Base-by-base conservation (phyloP, 495 filamentous ascomycete genomes). In the Tuber microsphaerosporum region DNA sequence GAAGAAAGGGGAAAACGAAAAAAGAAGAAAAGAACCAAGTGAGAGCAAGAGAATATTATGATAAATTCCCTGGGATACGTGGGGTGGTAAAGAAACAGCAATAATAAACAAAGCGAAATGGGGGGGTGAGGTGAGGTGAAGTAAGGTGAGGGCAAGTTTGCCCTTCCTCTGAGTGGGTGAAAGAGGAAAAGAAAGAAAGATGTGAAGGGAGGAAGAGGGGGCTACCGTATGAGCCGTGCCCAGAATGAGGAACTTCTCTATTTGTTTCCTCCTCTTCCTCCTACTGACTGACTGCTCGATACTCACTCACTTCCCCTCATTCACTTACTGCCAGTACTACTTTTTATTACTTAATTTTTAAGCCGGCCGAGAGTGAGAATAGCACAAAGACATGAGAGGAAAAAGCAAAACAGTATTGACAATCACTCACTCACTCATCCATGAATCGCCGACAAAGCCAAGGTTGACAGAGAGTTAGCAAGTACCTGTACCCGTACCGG, bases 21-120 rank as follows among this genome's bases (percentile, higher is more conserved):
- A 43, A 51, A 71, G 43, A 48, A 12, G 22, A 42, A 44, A 41
- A 48, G n/a, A 48, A 31, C n/a, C n/a, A 34, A 20, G 37, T 26
- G 6, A 76, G 65, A 51, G 73, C 17, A 44, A 26, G 71, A 45
- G 68, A 43, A 70, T n/a, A n/a, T n/a, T 39, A 44, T 34, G 69
- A 71, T 39, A 20, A 44, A 71, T 71, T 20, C 39, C 39, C 39
- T 39, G 20, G 0, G 69, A 17, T 22, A 12, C 20, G 69, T 39
- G 69, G 69, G 69, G 69, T 39, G 31, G 69, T 61, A 61, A 31
- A 61, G 51, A 61, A 61, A 61, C 51, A 12, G n/a, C 2, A 61
- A 31, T 31, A 61, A 31, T 61, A 14, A 61, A 61, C 26, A 42
- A 61, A 61, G 51, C n/a, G 51, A 12, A 61, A 10, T 61, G 51